Percentiles rank a stretch among this genome's conserved stretches.
phyloP scores from a whole-genome alignment of 805 yeast species.

The Lipomyces yamanashiensis region DNA sequence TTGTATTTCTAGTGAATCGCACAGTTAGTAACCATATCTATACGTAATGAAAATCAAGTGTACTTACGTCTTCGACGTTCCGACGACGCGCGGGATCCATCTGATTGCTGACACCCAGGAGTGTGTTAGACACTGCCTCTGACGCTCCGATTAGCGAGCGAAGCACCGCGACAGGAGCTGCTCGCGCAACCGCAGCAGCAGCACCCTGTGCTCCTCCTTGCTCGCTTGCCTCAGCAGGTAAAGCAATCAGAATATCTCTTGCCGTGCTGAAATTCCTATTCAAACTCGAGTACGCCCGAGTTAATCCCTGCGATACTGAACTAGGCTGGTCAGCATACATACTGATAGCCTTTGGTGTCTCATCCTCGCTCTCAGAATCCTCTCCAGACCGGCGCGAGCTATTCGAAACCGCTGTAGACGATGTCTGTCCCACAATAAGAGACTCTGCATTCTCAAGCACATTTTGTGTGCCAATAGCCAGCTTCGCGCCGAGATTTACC shows the following conservation, averaged over 20 bases:
- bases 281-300: slow-evolving; percentile 72
- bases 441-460: slow-evolving; percentile 80
- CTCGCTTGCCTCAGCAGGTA: slow-evolving; percentile 66
- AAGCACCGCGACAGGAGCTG: slow-evolving; percentile 78
- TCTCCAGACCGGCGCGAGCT: slow-evolving; percentile 26
- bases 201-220: slow-evolving; percentile 70
- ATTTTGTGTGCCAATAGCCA: slow-evolving; percentile 87
- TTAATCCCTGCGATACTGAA: slow-evolving; percentile 70
- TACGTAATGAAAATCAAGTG: not conserved
- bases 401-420: slow-evolving; percentile 16
- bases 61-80: slow-evolving; percentile 57
- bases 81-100: slow-evolving; percentile 67
- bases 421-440: slow-evolving; percentile 63
- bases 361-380: slow-evolving; percentile 45
- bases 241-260: slow-evolving; percentile 60
- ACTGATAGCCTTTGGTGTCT: slow-evolving; percentile 56
- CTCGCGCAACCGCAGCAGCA: slow-evolving; percentile 67
- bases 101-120: slow-evolving; percentile 82
- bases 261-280: slow-evolving; percentile 72
- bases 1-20: slow-evolving; percentile 15
- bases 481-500: slow-evolving; percentile 77
- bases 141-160: slow-evolving; percentile 92
- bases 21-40: not conserved
- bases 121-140: slow-evolving; percentile 80
- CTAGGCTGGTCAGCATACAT: slow-evolving; percentile 85